These are phyloP conservation scores for Hortaea werneckii DNA, from an alignment of 2,329 filamentous ascomycete species.

Conservation along the genomic window DNA sequence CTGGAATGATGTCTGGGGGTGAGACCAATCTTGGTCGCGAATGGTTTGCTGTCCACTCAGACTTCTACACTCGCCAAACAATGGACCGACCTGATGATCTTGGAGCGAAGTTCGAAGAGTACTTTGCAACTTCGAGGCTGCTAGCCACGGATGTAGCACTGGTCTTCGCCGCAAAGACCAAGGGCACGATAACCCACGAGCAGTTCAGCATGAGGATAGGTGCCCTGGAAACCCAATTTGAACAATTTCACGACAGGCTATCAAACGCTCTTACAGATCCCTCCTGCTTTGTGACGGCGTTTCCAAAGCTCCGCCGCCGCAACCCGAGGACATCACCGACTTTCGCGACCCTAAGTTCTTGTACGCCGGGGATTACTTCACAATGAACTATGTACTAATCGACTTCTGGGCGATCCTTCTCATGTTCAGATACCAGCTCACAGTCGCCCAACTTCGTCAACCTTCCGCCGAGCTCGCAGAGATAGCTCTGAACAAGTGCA, in stretches of 20 bases:
- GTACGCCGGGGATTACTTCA: slow-evolving; percentile 59
- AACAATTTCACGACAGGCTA: slow-evolving; percentile 35
- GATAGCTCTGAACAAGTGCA: slow-evolving; percentile 60
- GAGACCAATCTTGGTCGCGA: slow-evolving; percentile 62
- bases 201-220: slow-evolving; percentile 54
- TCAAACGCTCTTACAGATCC: slow-evolving; percentile 53
- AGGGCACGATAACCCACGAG: slow-evolving; percentile 54
- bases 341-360: slow-evolving; percentile 62
- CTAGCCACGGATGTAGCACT: slow-evolving; percentile 72
- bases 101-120: slow-evolving; percentile 51
- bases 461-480: slow-evolving; percentile 45
- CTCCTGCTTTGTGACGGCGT: slow-evolving; percentile 53
- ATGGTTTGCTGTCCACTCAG: slow-evolving; percentile 62
- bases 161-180: slow-evolving; percentile 59
- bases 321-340: slow-evolving; percentile 57
- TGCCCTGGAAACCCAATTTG: slow-evolving; percentile 41
- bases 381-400: slow-evolving; percentile 62
- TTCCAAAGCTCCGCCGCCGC: slow-evolving; percentile 40
- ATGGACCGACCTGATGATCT: slow-evolving; percentile 52
- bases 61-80: slow-evolving; percentile 52
- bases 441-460: slow-evolving; percentile 44
- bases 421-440: slow-evolving; percentile 70
- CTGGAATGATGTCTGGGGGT: slow-evolving; percentile 71
- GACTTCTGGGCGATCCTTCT: slow-evolving; percentile 71
- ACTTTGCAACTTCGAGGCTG: slow-evolving; percentile 56